These are phyloP conservation scores for Backusella luteola DNA, from an alignment of 192 early-diverging fungal genomes.

Conservation along the genomic window DNA sequence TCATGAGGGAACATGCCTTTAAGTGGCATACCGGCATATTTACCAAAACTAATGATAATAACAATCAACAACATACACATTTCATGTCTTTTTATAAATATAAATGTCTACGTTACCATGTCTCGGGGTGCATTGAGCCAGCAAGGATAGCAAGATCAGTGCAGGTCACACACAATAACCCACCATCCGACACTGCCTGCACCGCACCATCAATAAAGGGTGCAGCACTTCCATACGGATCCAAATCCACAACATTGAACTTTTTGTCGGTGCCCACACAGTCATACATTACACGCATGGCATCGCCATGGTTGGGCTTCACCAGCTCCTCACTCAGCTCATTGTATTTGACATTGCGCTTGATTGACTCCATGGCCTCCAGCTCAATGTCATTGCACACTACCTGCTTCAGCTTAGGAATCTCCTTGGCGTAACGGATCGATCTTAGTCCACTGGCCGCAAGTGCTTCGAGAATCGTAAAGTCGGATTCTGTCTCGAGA, in stretches of 20 bases:
- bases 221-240: conserved; percentile 95
- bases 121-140: conserved; percentile 84
- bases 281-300: conserved; percentile 76
- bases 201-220: conserved; percentile 96
- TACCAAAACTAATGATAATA: conserved; percentile 67
- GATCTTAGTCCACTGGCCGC: conserved; percentile 94
- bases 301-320: conserved; percentile 82
- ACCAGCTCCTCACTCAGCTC: conserved; percentile 71
- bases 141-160: conserved; percentile 96
- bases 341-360: conserved; percentile 84
- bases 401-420: conserved; percentile 74
- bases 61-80: not conserved
- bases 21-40: conserved; percentile 92
- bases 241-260: conserved; percentile 91
- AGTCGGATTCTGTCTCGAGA: conserved; percentile 18
- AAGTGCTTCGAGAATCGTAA: conserved; percentile 88
- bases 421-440: conserved; percentile 96
- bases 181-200: conserved; percentile 84
- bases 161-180: conserved; percentile 93
- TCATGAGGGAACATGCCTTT: conserved; percentile 92
- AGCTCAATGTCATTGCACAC: conserved; percentile 89
- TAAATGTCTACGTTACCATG: conserved; percentile 47
- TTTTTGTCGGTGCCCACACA: conserved; percentile 50
- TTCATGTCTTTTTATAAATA: not conserved
- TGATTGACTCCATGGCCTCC: conserved; percentile 89